These are phyloP conservation scores for Gracilaria domingensis DNA, from an alignment of 23 red algal genomes.

Conservation along the genomic window DNA sequence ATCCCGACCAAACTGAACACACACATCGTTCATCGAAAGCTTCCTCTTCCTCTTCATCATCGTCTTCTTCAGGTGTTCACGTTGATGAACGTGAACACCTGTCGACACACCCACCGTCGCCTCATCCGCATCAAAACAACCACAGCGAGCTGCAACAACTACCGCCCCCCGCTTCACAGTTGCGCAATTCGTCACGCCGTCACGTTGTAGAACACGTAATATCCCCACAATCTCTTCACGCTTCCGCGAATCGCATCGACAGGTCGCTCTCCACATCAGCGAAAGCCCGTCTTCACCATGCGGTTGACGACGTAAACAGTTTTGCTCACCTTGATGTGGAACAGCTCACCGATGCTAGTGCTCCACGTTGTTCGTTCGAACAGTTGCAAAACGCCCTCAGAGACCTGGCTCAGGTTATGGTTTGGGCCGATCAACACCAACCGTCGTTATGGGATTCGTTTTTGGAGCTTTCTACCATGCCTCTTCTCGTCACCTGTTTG, in stretches of 20 bases:
- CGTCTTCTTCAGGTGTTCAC: neutral
- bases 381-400: constrained; percentile 38
- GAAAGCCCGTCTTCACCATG: neutral
- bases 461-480: constrained; percentile 57
- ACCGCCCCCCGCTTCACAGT: neutral
- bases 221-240: neutral
- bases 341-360: neutral
- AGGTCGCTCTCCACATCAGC: neutral
- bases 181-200: neutral
- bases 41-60: too few relatives aligned
- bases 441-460: constrained; percentile 68
- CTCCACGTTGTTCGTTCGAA: neutral
- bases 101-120: neutral
- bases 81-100: neutral
- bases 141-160: neutral
- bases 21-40: too few relatives aligned
- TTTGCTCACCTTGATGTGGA: neutral
- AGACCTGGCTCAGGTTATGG: constrained; percentile 72
- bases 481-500: constrained; percentile 50
- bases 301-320: neutral
- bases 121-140: too few relatives aligned
- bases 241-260: neutral
- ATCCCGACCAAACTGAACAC: neutral
- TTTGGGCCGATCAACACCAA: constrained; percentile 64
- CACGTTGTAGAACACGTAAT: neutral